phyloP scores from a whole-genome alignment of 148 eudicot genomes.

The Cornus florida region DNA sequence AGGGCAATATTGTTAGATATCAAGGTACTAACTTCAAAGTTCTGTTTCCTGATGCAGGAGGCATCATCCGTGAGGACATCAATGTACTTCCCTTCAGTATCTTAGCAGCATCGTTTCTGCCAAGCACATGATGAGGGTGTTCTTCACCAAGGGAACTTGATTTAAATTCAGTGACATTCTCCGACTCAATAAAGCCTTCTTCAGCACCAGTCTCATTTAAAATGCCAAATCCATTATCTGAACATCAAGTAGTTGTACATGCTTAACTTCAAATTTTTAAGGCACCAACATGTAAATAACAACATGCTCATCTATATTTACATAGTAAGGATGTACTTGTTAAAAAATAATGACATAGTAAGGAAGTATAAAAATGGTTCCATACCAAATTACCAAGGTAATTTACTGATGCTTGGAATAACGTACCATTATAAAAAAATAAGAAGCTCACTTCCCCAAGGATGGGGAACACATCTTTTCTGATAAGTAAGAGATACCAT shows the following conservation, averaged over 20 bases:
- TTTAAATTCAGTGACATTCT: slow-evolving; percentile 26
- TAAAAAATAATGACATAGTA: no score
- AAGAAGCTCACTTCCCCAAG: neutral
- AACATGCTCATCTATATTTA: neutral
- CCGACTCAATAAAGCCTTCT: slow-evolving; percentile 20
- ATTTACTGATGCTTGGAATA: neutral
- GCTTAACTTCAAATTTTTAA: slow-evolving; percentile 13
- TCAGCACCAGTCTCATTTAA: slow-evolving; percentile 11
- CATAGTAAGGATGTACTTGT: no score
- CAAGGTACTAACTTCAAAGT: slow-evolving; percentile 25
- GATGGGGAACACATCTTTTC: neutral
- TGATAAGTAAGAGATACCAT: no score
- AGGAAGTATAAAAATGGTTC: no score
- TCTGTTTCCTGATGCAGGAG: slow-evolving; percentile 13
- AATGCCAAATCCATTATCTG: slow-evolving; percentile 37
- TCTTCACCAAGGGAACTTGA: slow-evolving; percentile 17
- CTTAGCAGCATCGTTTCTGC: slow-evolving; percentile 16
- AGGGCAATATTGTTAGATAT: neutral
- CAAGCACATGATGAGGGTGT: slow-evolving; percentile 13
- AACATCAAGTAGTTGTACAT: slow-evolving; percentile 16
- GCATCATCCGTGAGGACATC: slow-evolving; percentile 12
- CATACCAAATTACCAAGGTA: neutral
- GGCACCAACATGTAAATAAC: neutral
- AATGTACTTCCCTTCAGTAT: slow-evolving; percentile 27
- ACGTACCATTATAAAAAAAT: neutral